These are phyloP conservation scores for Amauroascus niger DNA, from an alignment of 2,329 filamentous ascomycete genomes.

Conservation along the genomic window DNA sequence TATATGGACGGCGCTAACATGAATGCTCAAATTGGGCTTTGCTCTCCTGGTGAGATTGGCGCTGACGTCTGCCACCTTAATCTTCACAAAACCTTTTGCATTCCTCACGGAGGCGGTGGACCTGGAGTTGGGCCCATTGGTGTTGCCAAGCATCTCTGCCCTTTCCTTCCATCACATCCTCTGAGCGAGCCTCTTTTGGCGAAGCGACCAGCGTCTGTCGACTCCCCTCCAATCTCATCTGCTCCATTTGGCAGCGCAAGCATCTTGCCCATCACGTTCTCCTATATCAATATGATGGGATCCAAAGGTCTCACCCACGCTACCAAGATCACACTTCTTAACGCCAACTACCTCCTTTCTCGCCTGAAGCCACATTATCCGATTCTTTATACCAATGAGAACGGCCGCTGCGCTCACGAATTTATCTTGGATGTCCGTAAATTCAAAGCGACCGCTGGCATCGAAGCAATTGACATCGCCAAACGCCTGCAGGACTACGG, in stretches of 20 bases:
- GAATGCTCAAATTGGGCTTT: constrained; percentile 95
- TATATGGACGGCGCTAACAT: constrained; percentile 99
- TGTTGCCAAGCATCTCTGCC: constrained; percentile 69
- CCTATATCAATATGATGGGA: constrained; percentile 93
- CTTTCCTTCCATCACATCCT: constrained; percentile 65
- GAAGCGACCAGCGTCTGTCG: constrained; percentile 26
- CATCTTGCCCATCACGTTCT: constrained; percentile 89
- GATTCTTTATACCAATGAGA: constrained; percentile 85
- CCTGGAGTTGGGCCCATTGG: constrained; percentile 91
- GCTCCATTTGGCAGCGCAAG: constrained; percentile 80
- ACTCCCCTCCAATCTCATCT: constrained; percentile 62
- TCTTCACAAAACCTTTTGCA: constrained; percentile 98
- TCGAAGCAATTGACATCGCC: constrained; percentile 90
- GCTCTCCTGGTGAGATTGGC: constrained; percentile 87
- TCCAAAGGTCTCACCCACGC: constrained; percentile 72
- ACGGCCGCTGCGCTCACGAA: constrained; percentile 86
- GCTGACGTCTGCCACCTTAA: constrained; percentile 96
- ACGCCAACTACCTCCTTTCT: constrained; percentile 92
- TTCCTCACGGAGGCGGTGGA: constrained; percentile 88
- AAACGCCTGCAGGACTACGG: constrained; percentile 96
- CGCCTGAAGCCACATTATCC: constrained; percentile 76
- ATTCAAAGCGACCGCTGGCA: constrained; percentile 70
- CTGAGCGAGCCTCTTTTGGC: constrained; percentile 42
- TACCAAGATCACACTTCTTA: constrained; percentile 85
- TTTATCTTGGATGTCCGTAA: constrained; percentile 86